Base-by-base conservation (phyloP, 2,329 filamentous ascomycete species). In the Leptographium procerum region DNA sequence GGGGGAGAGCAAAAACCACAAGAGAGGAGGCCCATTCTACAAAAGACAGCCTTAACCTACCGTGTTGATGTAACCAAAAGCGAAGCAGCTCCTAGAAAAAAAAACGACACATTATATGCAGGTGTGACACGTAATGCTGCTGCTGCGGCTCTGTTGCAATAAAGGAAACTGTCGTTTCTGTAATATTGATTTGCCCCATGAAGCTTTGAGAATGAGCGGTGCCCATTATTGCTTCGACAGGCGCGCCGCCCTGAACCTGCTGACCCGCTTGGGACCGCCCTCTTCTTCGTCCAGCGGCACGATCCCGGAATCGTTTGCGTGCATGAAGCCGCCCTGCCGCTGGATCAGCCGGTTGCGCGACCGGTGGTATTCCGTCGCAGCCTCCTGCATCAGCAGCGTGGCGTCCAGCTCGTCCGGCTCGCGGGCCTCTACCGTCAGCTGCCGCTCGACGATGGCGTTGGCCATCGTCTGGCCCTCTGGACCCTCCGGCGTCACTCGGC, bases 301-400 rank as follows among this genome's bases (percentile, higher is more conserved):
- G 52, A 84, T 81, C 22, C 81, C 80, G 56, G 82, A 77, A 60
- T 89, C 84, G 60, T 88, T 83, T 64, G 90, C 82, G 59, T 83
- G 80, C 65, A 87, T 73, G 69, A 96, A 95, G 3, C 91, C 91
- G 56, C 91, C 91, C 65, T 94, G 84, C 65, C 85, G 81, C 64
- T 90, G 84, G 57, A 96, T 91, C 71, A 95, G 85, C 66, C 82
- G 83, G 68, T 91, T 95, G 24, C 92, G 86, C 70, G 89, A 78
- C 51, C 83, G 84, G 69, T 95, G 87, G 70, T 95, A 95, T 67
- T 95, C 88, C 43, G 83, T 82, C 9, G 88, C 86, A 16, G 95
- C 84, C 69, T 95, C 87, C 62, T 88, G 84, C 57, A 87, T 81
- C 55, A 92, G 76, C 33, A 91, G 74, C 24, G 83, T 77, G 6